phyloP scores from a whole-genome alignment of 225 moss, liverwort and hornwort species.

The Rhytidiadelphus loreus region DNA sequence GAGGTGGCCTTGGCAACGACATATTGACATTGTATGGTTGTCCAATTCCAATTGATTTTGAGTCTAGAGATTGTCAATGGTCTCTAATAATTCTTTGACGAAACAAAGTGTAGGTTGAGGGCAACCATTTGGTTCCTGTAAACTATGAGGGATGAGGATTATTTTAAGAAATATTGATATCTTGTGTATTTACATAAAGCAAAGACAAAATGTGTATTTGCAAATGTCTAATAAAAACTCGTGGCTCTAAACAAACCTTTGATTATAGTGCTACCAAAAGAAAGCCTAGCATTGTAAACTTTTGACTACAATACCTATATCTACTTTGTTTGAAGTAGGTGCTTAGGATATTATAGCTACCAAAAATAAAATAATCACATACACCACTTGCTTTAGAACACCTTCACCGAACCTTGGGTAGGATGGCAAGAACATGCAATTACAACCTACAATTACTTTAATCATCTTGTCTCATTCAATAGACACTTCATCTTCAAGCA shows the following conservation, averaged over 20 bases:
- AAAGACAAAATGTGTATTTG: neutral
- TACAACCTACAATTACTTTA: neutral
- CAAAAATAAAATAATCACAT: neutral
- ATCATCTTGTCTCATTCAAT: neutral
- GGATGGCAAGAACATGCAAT: neutral
- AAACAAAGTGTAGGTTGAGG: too few relatives aligned
- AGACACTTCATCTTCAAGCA: fast-evolving
- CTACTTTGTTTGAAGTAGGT: neutral
- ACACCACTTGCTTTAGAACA: neutral
- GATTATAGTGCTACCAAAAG: neutral
- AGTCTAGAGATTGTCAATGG: too few relatives aligned
- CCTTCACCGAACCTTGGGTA: neutral
- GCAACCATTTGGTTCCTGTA: too few relatives aligned
- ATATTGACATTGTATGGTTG: too few relatives aligned
- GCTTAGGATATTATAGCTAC: neutral
- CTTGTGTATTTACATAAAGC: neutral
- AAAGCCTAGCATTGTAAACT: neutral
- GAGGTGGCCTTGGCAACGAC: too few relatives aligned
- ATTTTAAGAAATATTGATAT: too few relatives aligned
- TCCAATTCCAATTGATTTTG: too few relatives aligned
- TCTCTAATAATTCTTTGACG: too few relatives aligned
- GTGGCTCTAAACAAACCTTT: neutral
- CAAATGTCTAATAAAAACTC: neutral
- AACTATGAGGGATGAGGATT: too few relatives aligned
- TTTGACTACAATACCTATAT: neutral